phyloP scores from a whole-genome alignment of 2,329 filamentous ascomycete species.

The Thermoascus crustaceus region DNA sequence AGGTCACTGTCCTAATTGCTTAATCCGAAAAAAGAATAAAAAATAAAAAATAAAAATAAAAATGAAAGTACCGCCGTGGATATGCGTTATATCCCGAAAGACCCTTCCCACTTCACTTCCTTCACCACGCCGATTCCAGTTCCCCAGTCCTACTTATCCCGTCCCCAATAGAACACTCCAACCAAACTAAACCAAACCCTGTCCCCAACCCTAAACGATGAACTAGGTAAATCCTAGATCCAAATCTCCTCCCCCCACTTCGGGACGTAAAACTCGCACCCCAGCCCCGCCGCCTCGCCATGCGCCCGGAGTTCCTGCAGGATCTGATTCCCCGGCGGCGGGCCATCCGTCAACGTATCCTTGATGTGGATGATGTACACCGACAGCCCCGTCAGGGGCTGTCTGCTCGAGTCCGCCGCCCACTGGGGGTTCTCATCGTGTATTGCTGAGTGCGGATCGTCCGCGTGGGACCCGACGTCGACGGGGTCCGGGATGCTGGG shows the following conservation, averaged over 20 bases:
- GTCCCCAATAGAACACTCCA: too few species aligned
- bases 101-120: too few species aligned
- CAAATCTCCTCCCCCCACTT: constrained; percentile 53
- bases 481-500: constrained; percentile 10
- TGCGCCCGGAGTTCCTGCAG: constrained; percentile 59
- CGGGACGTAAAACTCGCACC: constrained; percentile 72
- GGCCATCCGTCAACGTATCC: constrained; percentile 68
- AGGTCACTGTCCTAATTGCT: too few species aligned
- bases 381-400: constrained; percentile 61
- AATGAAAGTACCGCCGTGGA: too few species aligned
- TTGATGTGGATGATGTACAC: constrained; percentile 93
- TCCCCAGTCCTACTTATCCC: too few species aligned
- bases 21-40: not conserved
- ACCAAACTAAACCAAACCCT: too few species aligned
- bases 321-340: constrained; percentile 57
- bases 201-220: too few species aligned
- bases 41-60: constrained; percentile 6
- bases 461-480: constrained; percentile 5
- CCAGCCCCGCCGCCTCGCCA: constrained; percentile 58
- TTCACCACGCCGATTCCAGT: too few species aligned
- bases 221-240: constrained; percentile 18
- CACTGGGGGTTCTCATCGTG: constrained; percentile 8
- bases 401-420: constrained; percentile 14
- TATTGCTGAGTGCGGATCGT: constrained; percentile 2
- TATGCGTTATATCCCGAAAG: too few species aligned